These are phyloP conservation scores for Acanthamoeba culbertsoni DNA, from an alignment of 208 protist genomes.

Conservation along the genomic window DNA sequence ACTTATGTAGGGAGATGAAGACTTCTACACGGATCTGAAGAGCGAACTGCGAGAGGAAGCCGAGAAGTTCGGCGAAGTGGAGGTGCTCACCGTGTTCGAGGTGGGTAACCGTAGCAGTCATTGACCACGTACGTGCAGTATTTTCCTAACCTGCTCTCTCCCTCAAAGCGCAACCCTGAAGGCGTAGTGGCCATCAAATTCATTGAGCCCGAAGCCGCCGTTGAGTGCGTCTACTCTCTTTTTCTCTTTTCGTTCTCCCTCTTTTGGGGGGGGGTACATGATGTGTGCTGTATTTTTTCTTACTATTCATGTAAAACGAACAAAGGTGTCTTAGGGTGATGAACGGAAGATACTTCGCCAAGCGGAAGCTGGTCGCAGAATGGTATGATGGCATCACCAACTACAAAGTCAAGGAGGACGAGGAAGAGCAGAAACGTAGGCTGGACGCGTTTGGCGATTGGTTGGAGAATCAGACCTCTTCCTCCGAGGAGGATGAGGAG, in stretches of 20 bases:
- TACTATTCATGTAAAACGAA: not conserved
- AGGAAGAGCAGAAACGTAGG: slow-evolving; percentile 2
- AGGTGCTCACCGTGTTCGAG: slow-evolving; percentile 49
- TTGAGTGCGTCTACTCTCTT: not conserved
- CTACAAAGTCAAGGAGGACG: slow-evolving; percentile 54
- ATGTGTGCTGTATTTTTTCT: not conserved
- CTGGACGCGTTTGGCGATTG: slow-evolving; percentile 50
- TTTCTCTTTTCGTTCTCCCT: not conserved
- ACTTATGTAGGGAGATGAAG: slow-evolving; percentile 16
- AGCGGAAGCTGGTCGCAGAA: not conserved
- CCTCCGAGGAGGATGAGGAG: not conserved
- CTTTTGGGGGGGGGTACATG: not conserved
- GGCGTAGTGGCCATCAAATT: slow-evolving; percentile 59
- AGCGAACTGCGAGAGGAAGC: slow-evolving; percentile 26
- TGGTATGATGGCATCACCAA: slow-evolving; percentile 58
- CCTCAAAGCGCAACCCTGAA: slow-evolving; percentile 26
- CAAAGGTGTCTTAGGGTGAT: not conserved
- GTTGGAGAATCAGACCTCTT: slow-evolving; percentile 56
- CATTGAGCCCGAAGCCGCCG: not conserved
- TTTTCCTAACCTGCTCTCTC: not conserved
- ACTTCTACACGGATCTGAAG: slow-evolving; percentile 1
- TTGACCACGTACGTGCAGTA: not conserved
- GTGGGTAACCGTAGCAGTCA: not conserved
- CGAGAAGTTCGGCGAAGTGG: slow-evolving; percentile 51
- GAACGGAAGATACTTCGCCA: slow-evolving; percentile 48